A percentile compares a stretch with the other conserved stretches of the same genome.
phyloP scores from a whole-genome alignment of 345 rosid genomes.

The Alliaria petiolata region DNA sequence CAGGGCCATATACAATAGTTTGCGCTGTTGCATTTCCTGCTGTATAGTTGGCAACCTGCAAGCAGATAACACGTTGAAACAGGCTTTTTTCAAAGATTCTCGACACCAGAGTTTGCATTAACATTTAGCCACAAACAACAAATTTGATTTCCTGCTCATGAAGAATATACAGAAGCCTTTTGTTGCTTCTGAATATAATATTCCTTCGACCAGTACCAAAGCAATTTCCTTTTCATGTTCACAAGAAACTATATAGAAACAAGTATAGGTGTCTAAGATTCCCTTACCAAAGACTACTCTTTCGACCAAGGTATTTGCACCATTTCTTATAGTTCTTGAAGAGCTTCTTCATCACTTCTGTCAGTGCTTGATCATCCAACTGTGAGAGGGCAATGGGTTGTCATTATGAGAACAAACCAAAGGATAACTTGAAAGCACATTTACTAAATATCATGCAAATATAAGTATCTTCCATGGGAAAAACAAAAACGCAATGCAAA shows the following conservation, averaged over 20 bases:
- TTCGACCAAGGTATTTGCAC: slow-evolving; percentile 96
- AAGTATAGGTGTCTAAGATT: not conserved
- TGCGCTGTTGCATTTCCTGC: slow-evolving; percentile 98
- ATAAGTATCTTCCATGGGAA: not conserved
- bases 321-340: slow-evolving; percentile 97
- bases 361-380: slow-evolving; percentile 96
- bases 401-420: not conserved
- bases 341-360: slow-evolving; percentile 98
- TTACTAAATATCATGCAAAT: not conserved
- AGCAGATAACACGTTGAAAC: slow-evolving; percentile 9
- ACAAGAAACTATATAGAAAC: not conserved
- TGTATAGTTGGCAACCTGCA: slow-evolving; percentile 99
- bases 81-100: not conserved
- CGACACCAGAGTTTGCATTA: slow-evolving; percentile 3
- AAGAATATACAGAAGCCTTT: not conserved
- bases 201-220: not conserved
- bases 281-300: slow-evolving; percentile 97
- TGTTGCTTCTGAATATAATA: not conserved
- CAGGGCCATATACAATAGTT: slow-evolving; percentile 88
- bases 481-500: not conserved
- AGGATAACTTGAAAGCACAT: not conserved
- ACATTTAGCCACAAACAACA: not conserved
- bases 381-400: slow-evolving; percentile 22
- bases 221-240: not conserved
- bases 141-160: not conserved